A percentile compares a stretch with the other conserved stretches of the same genome.
These are phyloP conservation scores for Sanghuangporus baumii DNA, from an alignment of 1,284 basidiomycete species.

Conservation along the genomic window DNA sequence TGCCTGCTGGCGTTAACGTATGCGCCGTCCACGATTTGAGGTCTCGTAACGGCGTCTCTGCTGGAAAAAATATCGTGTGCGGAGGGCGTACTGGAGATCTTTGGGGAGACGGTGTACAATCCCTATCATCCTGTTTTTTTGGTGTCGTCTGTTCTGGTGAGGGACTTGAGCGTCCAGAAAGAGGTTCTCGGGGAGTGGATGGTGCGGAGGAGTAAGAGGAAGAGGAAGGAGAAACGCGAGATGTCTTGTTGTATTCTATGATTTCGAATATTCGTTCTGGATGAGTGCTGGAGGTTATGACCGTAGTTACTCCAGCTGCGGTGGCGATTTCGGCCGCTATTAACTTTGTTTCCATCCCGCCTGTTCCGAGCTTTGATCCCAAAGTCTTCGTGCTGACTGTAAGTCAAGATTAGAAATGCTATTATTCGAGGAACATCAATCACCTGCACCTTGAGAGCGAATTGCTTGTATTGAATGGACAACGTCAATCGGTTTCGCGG, in stretches of 20 bases:
- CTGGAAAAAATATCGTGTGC: slow-evolving; percentile 86
- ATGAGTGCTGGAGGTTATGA: slow-evolving; percentile 81
- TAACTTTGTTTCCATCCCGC: slow-evolving; percentile 99
- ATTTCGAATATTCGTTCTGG: slow-evolving; percentile 79
- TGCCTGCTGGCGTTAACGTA: slow-evolving; percentile 85
- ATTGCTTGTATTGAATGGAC: slow-evolving; percentile 83
- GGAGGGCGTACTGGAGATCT: slow-evolving; percentile 45
- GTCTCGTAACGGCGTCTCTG: slow-evolving; percentile 73
- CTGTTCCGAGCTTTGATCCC: slow-evolving; percentile 91
- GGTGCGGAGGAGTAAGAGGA: slow-evolving; percentile 26
- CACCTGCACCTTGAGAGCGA: slow-evolving; percentile 63
- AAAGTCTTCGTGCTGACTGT: slow-evolving; percentile 87
- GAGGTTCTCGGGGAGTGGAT: slow-evolving; percentile 26
- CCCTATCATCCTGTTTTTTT: not conserved
- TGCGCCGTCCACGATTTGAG: slow-evolving; percentile 95
- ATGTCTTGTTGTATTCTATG: slow-evolving; percentile 63
- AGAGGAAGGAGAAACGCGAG: not conserved
- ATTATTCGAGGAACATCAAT: not conserved
- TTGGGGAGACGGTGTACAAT: slow-evolving; percentile 6
- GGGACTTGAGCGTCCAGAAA: slow-evolving; percentile 37
- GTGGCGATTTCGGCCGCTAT: slow-evolving; percentile 98
- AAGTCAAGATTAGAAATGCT: not conserved
- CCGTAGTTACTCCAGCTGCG: slow-evolving; percentile 91
- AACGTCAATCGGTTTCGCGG: slow-evolving; percentile 74
- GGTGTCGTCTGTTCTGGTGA: slow-evolving; percentile 15